These are phyloP conservation scores for Avena insularis DNA, from an alignment of 176 grass and related monocot species.

Conservation along the genomic window DNA sequence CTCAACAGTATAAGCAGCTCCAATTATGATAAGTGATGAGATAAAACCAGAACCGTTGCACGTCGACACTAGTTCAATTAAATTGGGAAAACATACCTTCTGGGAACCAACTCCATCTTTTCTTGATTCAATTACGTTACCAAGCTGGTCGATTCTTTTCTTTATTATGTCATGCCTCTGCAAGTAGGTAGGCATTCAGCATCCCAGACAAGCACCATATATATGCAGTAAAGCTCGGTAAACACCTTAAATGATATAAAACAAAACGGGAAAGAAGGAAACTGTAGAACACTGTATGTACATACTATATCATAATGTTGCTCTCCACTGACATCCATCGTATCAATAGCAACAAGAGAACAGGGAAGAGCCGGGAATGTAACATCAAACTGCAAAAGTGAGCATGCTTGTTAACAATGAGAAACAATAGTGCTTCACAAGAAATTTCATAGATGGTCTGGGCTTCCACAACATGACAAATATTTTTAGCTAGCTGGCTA, in stretches of 20 bases:
- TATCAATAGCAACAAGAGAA: slow-evolving; percentile 97
- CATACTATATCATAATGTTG: slow-evolving; percentile 99
- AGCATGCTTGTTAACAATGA: slow-evolving; percentile 24
- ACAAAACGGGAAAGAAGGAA: slow-evolving; percentile 37
- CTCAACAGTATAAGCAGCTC: slow-evolving; percentile 14
- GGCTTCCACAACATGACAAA: slow-evolving; percentile 4
- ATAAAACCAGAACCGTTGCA: slow-evolving; percentile 35
- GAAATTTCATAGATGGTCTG: slow-evolving; percentile 29
- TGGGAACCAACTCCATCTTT: slow-evolving; percentile 82
- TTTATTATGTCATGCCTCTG: slow-evolving; percentile 97
- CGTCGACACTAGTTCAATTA: slow-evolving; percentile 17
- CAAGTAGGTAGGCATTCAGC: slow-evolving; percentile 45
- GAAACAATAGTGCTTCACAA: slow-evolving; percentile 21
- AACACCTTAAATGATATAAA: slow-evolving; percentile 42
- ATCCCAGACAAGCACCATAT: slow-evolving; percentile 37
- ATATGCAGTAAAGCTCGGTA: slow-evolving; percentile 20
- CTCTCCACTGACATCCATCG: slow-evolving; percentile 98
- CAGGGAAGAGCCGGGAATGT: slow-evolving; percentile 90
- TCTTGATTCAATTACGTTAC: slow-evolving; percentile 91
- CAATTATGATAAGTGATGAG: slow-evolving; percentile 25
- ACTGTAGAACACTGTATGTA: slow-evolving; percentile 41
- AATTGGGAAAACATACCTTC: slow-evolving; percentile 62
- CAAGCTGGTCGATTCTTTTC: slow-evolving; percentile 86
- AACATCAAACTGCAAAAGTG: slow-evolving; percentile 95
- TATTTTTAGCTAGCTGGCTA: slow-evolving; percentile 25